Evolutionary conservation across 257 asterid genomes (phyloP).

Genomic region (Primulina eburnea): DNA sequence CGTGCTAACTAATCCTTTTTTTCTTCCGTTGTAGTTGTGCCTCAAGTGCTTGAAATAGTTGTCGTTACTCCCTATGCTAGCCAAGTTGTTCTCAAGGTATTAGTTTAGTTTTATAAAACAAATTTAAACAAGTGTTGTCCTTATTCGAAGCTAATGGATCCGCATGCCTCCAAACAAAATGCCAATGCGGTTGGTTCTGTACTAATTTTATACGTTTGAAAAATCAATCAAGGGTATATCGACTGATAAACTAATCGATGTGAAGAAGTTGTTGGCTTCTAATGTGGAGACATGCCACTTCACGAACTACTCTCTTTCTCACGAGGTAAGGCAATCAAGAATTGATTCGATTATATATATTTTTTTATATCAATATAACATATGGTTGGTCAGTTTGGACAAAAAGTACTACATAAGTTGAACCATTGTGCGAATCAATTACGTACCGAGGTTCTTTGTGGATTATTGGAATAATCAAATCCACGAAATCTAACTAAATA

Average conservation of each 20-base stretch:
- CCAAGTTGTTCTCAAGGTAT: constrained; percentile 81
- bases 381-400: no score
- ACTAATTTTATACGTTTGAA: no score
- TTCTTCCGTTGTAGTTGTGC: constrained; percentile 59
- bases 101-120: not conserved
- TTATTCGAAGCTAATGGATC: no score
- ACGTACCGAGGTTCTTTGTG: not conserved
- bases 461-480: constrained; percentile 1
- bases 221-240: constrained; percentile 68
- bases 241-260: constrained; percentile 91
- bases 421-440: not conserved
- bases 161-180: no score
- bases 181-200: no score
- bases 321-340: constrained; percentile 51
- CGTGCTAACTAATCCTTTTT: not conserved
- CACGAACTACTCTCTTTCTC: constrained; percentile 72
- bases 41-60: constrained; percentile 66
- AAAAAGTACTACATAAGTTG: no score
- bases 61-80: constrained; percentile 82
- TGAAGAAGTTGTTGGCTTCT: constrained; percentile 69
- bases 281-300: constrained; percentile 88
- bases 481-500: no score
- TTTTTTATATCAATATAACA: no score
- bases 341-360: no score
- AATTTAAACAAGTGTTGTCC: no score